Evolutionary conservation across 2,329 filamentous ascomycete species (phyloP).

Genomic region (Aulographum hederae): DNA sequence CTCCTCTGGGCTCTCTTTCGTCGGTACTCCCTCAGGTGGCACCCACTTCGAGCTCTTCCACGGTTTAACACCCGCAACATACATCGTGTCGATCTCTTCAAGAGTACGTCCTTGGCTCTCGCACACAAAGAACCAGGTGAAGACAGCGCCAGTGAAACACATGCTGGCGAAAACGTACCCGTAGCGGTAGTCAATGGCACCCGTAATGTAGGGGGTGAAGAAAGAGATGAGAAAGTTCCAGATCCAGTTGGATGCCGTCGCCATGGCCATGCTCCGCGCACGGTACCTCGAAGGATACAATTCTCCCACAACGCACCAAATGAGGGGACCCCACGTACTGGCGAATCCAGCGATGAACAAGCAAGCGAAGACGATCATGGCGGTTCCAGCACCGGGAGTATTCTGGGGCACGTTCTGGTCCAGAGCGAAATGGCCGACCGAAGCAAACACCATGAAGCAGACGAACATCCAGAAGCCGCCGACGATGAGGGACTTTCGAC

Average conservation of each 20-base stretch:
- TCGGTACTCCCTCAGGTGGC: too few relatives aligned
- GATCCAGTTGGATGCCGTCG: conserved; percentile 25
- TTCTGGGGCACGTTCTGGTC: conserved; percentile 13
- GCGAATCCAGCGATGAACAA: conserved; percentile 49
- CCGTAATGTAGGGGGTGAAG: conserved; percentile 64
- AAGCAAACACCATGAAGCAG: conserved; percentile 39
- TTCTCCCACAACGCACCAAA: conserved; percentile 52
- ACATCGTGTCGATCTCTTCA: conserved; percentile 70
- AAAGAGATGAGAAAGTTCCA: conserved; percentile 35
- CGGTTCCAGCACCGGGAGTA: conserved; percentile 31
- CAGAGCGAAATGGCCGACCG: conserved; percentile 25
- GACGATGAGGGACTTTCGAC: conserved; percentile 24
- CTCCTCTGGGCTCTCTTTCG: too few relatives aligned
- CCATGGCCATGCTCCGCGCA: conserved; percentile 24
- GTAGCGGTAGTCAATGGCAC: conserved; percentile 51
- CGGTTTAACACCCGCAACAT: conserved; percentile 44
- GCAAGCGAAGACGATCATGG: conserved; percentile 50
- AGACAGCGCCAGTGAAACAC: conserved; percentile 41
- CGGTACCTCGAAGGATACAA: conserved; percentile 41
- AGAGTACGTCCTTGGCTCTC: conserved; percentile 56
- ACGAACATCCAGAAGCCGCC: conserved; percentile 30
- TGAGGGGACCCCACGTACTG: conserved; percentile 51
- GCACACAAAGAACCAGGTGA: conserved; percentile 64
- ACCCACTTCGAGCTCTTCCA: conserved; percentile 42
- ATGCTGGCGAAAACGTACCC: conserved; percentile 62